Conservation (phyloP, 352 stramenopile genomes). For the Sclerospora graminicola region DNA sequence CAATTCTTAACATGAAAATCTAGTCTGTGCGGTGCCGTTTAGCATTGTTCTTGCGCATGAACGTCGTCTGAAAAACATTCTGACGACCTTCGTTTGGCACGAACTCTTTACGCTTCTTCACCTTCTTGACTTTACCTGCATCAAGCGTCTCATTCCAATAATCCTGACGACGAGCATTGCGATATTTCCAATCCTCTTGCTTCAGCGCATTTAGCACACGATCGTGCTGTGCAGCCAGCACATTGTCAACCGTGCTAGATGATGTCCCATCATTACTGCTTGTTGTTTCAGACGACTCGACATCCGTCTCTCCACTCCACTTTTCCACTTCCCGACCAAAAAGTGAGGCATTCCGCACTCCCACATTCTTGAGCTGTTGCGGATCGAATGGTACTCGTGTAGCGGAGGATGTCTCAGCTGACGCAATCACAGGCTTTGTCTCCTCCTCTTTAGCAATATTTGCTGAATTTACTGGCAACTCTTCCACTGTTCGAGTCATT, state of each 20-base stretch:
- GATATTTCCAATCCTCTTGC: constrained; percentile 62
- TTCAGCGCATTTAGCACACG: constrained; percentile 61
- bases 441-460: neutral
- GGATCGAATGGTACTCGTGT: constrained; percentile 42
- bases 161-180: constrained; percentile 53
- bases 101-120: constrained; percentile 81
- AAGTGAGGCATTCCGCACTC: constrained; percentile 47
- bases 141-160: constrained; percentile 74
- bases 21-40: constrained; percentile 23
- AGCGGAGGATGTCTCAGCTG: constrained; percentile 1
- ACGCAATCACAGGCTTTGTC: neutral
- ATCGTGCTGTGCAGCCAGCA: constrained; percentile 49
- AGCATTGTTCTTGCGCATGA: constrained; percentile 44
- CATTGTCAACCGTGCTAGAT: constrained; percentile 19
- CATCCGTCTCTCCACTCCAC: constrained; percentile 43
- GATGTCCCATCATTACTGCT: constrained; percentile 20
- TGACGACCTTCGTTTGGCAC: constrained; percentile 57
- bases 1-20: neutral
- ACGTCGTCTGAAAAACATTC: constrained; percentile 58
- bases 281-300: constrained; percentile 33
- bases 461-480: constrained; percentile 4
- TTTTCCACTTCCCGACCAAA: constrained; percentile 60
- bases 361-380: constrained; percentile 41
- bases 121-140: constrained; percentile 65
- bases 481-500: constrained; percentile 23